phyloP scores from a whole-genome alignment of 176 grass and related monocot genomes.

The Elymus sibiricus region DNA sequence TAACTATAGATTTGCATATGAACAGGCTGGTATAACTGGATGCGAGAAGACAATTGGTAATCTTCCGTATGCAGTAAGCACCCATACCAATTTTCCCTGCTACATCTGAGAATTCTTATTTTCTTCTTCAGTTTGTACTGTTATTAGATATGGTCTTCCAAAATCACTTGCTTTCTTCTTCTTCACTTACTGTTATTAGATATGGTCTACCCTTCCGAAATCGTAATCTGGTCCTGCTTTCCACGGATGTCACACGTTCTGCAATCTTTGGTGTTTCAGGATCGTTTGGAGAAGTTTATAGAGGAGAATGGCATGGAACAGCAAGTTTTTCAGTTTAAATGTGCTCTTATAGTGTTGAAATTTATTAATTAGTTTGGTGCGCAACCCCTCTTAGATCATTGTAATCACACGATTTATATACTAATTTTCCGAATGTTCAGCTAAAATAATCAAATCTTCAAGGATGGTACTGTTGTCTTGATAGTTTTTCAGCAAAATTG shows the following conservation, averaged over 20 bases:
- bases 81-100: neutral
- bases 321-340: constrained; percentile 47
- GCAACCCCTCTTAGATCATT: too few species aligned
- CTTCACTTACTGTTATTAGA: too few species aligned
- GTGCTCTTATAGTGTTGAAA: constrained; percentile 5
- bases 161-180: too few species aligned
- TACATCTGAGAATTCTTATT: neutral
- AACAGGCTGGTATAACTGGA: constrained; percentile 59
- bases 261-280: constrained; percentile 41
- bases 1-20: constrained; percentile 20
- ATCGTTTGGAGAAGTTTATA: constrained; percentile 97
- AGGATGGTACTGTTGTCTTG: too few species aligned
- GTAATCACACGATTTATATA: too few species aligned
- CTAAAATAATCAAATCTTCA: too few species aligned
- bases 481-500: too few species aligned
- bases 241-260: neutral
- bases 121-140: too few species aligned
- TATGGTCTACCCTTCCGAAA: too few species aligned
- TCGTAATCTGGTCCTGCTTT: too few species aligned
- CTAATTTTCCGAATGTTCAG: too few species aligned
- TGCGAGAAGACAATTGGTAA: constrained; percentile 76
- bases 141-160: too few species aligned
- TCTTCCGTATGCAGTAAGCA: constrained; percentile 65
- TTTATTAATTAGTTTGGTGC: neutral
- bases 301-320: constrained; percentile 98